A percentile compares a stretch with the other conserved stretches of the same genome.
phyloP scores from a whole-genome alignment of 257 asterid genomes.

The Nicotiana tomentosiformis region DNA sequence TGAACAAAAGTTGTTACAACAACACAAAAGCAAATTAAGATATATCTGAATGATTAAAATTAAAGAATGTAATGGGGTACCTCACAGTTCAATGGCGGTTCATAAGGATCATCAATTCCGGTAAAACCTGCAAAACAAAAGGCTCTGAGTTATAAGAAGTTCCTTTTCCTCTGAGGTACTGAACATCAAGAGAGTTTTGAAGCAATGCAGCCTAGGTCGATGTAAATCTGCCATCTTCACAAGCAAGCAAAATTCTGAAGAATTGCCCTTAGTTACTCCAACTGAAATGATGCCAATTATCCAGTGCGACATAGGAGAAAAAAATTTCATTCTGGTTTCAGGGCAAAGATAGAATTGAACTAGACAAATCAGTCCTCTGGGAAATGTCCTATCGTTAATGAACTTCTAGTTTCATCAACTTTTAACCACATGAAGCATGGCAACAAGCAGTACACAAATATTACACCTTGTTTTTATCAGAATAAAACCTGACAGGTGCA shows the following conservation, averaged over 20 bases:
- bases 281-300: not conserved
- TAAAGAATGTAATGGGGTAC: conserved; percentile 16
- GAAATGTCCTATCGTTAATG: not conserved
- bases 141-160: too few species aligned
- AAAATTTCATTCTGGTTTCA: not conserved
- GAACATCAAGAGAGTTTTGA: too few species aligned
- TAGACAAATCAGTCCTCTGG: not conserved
- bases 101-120: conserved; percentile 97
- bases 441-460: not conserved
- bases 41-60: too few species aligned
- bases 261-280: too few species aligned
- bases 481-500: not conserved
- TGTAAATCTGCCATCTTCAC: too few species aligned
- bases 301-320: not conserved
- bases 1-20: not conserved
- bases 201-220: too few species aligned
- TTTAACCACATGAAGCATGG: not conserved
- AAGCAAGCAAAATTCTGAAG: too few species aligned
- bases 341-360: not conserved
- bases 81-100: conserved; percentile 79
- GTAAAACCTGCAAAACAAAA: conserved; percentile 63
- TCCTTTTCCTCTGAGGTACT: too few species aligned
- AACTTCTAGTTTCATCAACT: not conserved
- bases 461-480: too few species aligned
- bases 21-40: not conserved